phyloP scores from a whole-genome alignment of 345 rosid genomes.

The Mallotus nudiflorus region DNA sequence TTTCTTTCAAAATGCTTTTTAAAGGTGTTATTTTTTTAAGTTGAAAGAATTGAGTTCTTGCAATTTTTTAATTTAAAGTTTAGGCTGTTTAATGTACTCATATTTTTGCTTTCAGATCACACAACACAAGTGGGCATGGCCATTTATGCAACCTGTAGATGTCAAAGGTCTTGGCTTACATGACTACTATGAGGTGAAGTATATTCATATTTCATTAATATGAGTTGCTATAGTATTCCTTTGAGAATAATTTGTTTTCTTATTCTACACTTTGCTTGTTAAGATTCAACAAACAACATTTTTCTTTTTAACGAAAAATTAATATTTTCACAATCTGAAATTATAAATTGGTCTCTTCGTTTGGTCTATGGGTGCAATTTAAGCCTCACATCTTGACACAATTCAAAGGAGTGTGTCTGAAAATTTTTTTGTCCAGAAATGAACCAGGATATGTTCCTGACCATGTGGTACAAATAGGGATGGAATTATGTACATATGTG shows the following conservation, averaged over 20 bases:
- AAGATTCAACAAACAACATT: background rate
- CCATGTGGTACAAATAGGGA: background rate
- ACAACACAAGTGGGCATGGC: slow-evolving; percentile 94
- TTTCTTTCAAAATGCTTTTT: too few species aligned
- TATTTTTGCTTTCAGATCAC: slow-evolving; percentile 51
- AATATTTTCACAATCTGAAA: background rate
- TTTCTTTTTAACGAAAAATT: background rate
- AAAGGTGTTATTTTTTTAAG: too few species aligned
- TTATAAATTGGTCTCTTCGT: background rate
- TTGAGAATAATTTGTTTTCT: background rate
- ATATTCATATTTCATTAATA: background rate
- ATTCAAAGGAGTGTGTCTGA: background rate
- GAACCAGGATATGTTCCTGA: too few species aligned
- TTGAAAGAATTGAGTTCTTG: too few species aligned
- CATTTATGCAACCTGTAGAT: slow-evolving; percentile 92
- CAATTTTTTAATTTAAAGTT: background rate
- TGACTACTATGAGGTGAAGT: slow-evolving; percentile 73
- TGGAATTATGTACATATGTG: background rate
- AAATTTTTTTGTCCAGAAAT: background rate
- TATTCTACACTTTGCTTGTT: background rate
- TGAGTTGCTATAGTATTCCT: background rate
- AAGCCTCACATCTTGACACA: background rate
- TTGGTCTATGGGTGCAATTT: background rate
- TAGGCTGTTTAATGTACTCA: background rate
- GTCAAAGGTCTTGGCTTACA: slow-evolving; percentile 80